Conservation (phyloP, 2,329 filamentous ascomycete species). For the Scedosporium apiospermum region DNA sequence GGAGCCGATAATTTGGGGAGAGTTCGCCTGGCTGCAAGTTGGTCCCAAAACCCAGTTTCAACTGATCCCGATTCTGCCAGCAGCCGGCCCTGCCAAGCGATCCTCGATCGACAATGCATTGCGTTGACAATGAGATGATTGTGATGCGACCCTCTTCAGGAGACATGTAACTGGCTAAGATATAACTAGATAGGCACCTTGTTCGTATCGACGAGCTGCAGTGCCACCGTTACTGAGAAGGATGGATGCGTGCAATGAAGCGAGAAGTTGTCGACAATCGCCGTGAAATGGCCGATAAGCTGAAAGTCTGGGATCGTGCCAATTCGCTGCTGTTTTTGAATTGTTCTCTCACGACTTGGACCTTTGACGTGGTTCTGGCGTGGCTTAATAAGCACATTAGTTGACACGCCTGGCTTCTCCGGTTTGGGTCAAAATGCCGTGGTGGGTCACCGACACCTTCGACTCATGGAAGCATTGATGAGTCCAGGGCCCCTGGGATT, state of each 20-base stretch:
- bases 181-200: not conserved
- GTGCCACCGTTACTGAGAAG: not conserved
- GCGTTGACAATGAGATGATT: not conserved
- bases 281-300: not conserved
- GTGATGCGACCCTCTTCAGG: not conserved
- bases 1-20: not conserved
- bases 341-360: not conserved
- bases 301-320: not conserved
- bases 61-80: not conserved
- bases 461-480: not conserved
- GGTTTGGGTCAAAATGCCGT: not conserved
- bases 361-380: not conserved
- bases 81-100: slow-evolving; percentile 4
- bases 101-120: slow-evolving; percentile 6
- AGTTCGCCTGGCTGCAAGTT: not conserved
- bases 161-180: not conserved
- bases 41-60: not conserved
- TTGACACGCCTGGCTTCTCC: no score
- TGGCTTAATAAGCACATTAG: not conserved
- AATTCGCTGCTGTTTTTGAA: not conserved
- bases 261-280: not conserved
- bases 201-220: not conserved
- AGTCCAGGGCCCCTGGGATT: not conserved
- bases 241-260: not conserved
- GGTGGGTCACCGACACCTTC: not conserved